Base-by-base conservation (phyloP, 768 basidiomycete genomes). In the Phylloporus arenicola region DNA sequence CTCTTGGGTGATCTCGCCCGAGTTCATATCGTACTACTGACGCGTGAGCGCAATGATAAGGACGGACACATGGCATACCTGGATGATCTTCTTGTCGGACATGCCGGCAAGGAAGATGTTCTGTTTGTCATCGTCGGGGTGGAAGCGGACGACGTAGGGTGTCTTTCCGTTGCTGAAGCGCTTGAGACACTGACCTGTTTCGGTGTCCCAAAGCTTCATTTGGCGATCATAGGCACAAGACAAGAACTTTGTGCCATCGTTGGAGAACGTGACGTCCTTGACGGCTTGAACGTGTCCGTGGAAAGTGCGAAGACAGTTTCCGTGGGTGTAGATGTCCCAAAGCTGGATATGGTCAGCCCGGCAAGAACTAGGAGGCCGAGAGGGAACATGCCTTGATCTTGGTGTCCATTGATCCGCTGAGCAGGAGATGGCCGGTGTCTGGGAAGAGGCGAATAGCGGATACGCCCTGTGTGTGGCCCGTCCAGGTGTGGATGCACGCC, bases 161-260 rank as follows among this genome's bases (percentile, higher is more conserved):
- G 93, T 93, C 75, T 97, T 97, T 55, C 95, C 96, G 61, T 97
- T 98, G 57, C 88, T 86, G 72, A 98, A 99, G 7, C 94, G 87
- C 67, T 97, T 89, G 53, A 96, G 70, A 71, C 96, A 98, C 72
- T 97, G 91, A 1, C 93, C 95, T 0, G 96, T 98, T 72, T 99
- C 96, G 17, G 96, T 97, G 62, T 99, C 95, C 96, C 96, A 99
- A 12, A 97, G 76, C 70, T 99, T 99, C 84, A 98, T 93, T 65
- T 92, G 88, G 45, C 93, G 87, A 68, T 99, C 96, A 61, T 96
- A 98, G 45, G 82, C 86, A 57, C 94, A 95, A 14, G 90, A 93
- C 43, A 99, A 67, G 74, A 99, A 98, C 56, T 76, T 78, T 31
- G 78, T 79, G 2, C 96, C 96, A 56, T 92, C 88, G 64, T 96